Conservation (phyloP, 768 basidiomycete species). For the Guyanaporus albipodus region DNA sequence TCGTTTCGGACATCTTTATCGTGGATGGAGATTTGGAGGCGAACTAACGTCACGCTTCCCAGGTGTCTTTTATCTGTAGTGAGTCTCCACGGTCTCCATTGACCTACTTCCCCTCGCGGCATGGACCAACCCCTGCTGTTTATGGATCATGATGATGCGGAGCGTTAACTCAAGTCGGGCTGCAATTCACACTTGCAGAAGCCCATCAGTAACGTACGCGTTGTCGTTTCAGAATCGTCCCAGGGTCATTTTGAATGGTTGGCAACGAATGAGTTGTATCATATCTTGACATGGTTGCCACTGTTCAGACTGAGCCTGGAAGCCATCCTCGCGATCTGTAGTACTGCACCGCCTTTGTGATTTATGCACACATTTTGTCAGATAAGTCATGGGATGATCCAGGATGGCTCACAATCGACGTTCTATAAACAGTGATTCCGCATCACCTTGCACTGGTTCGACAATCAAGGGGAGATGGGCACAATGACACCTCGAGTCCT, state of each 20-base stretch:
- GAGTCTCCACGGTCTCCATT: not conserved
- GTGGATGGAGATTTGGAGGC: not conserved
- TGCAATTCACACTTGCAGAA: not conserved
- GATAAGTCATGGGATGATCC: too few species aligned
- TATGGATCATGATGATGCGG: not conserved
- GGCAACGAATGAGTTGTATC: too few species aligned
- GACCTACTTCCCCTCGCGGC: not conserved
- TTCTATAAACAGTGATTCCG: not conserved
- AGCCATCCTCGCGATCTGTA: too few species aligned
- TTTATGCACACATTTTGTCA: too few species aligned
- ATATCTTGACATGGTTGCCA: too few species aligned
- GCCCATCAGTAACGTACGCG: not conserved
- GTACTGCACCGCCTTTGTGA: too few species aligned
- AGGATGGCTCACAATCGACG: not conserved
- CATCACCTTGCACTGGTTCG: not conserved
- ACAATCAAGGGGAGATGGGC: too few species aligned
- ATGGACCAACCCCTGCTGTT: not conserved
- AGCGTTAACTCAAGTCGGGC: not conserved
- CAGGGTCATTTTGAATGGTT: too few species aligned
- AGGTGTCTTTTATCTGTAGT: not conserved
- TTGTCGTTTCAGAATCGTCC: not conserved
- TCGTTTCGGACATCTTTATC: conserved; percentile 17
- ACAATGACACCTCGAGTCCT: too few species aligned
- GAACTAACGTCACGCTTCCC: not conserved
- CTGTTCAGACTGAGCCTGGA: too few species aligned